phyloP scores from a whole-genome alignment of 768 basidiomycete genomes.

The Agaricus subrufescens region DNA sequence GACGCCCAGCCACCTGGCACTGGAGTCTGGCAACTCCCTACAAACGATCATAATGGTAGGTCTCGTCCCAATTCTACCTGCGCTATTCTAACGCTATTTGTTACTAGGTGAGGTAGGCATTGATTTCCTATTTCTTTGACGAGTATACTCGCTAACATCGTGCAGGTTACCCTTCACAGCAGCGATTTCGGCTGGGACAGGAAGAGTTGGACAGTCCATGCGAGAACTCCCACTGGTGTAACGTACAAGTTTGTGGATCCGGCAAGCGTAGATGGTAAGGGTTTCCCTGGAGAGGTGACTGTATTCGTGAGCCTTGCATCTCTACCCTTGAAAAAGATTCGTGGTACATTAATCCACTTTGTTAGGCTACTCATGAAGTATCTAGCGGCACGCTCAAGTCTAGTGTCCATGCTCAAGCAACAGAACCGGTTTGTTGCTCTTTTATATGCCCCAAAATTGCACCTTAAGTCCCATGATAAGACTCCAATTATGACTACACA shows the following conservation, averaged over 20 bases:
- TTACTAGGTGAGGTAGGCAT: conserved; percentile 18
- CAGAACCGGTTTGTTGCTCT: conserved; percentile 28
- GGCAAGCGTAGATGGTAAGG: conserved; percentile 50
- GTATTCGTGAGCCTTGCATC: conserved; percentile 28
- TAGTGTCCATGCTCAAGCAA: conserved; percentile 39
- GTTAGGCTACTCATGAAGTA: conserved; percentile 44
- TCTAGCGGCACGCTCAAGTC: conserved; percentile 38
- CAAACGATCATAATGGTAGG: conserved; percentile 45
- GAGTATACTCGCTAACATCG: conserved; percentile 4
- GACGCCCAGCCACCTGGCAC: conserved; percentile 36
- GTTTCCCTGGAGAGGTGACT: conserved; percentile 47
- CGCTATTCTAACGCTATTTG: not conserved
- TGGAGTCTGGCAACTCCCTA: conserved; percentile 45
- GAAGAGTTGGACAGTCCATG: conserved; percentile 48
- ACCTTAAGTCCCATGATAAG: conserved; percentile 14
- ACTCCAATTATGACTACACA: conserved; percentile 57
- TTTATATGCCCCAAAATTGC: too few relatives aligned
- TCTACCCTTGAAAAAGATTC: not conserved
- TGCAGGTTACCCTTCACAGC: conserved; percentile 49
- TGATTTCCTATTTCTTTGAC: too few relatives aligned
- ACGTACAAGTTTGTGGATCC: conserved; percentile 49
- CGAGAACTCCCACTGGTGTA: conserved; percentile 38
- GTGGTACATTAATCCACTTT: not conserved
- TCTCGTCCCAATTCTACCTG: not conserved
- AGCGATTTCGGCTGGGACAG: conserved; percentile 55